Conservation (phyloP, 2,329 filamentous ascomycete genomes). For the Alternaria sp. region DNA sequence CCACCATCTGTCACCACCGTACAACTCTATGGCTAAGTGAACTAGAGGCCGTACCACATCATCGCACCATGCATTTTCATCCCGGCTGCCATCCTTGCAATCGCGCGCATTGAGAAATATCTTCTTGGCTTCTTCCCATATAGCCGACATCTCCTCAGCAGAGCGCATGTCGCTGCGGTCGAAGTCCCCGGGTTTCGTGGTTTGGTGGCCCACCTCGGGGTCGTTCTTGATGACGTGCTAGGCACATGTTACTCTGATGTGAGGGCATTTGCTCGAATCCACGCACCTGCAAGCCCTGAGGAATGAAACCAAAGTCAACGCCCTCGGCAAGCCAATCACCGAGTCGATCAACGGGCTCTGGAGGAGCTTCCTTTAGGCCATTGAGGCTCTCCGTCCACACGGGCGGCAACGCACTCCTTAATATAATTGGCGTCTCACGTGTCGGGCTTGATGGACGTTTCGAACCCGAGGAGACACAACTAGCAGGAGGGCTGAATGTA, state of each 20-base stretch:
- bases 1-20: slow-evolving; percentile 26
- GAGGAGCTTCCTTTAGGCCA: slow-evolving; percentile 24
- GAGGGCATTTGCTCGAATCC: slow-evolving; percentile 5
- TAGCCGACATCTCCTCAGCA: slow-evolving; percentile 17
- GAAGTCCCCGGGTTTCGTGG: slow-evolving; percentile 24
- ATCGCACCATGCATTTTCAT: slow-evolving; percentile 34
- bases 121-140: slow-evolving; percentile 17
- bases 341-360: slow-evolving; percentile 21
- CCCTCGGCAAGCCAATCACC: slow-evolving; percentile 25
- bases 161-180: slow-evolving; percentile 19
- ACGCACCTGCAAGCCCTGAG: slow-evolving; percentile 25
- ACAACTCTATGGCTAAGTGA: slow-evolving; percentile 25
- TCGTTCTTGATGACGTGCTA: slow-evolving; percentile 27
- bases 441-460: slow-evolving; percentile 26
- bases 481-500: slow-evolving; percentile 23
- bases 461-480: slow-evolving; percentile 22
- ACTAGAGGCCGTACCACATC: slow-evolving; percentile 32
- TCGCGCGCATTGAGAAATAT: slow-evolving; percentile 29
- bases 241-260: slow-evolving; percentile 11
- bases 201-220: slow-evolving; percentile 26
- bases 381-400: slow-evolving; percentile 26
- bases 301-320: slow-evolving; percentile 29
- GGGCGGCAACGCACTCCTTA: slow-evolving; percentile 25
- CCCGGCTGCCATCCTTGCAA: slow-evolving; percentile 24
- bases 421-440: slow-evolving; percentile 24